phyloP scores from a whole-genome alignment of 352 stramenopile genomes.

The Globisporangium takayamanum region DNA sequence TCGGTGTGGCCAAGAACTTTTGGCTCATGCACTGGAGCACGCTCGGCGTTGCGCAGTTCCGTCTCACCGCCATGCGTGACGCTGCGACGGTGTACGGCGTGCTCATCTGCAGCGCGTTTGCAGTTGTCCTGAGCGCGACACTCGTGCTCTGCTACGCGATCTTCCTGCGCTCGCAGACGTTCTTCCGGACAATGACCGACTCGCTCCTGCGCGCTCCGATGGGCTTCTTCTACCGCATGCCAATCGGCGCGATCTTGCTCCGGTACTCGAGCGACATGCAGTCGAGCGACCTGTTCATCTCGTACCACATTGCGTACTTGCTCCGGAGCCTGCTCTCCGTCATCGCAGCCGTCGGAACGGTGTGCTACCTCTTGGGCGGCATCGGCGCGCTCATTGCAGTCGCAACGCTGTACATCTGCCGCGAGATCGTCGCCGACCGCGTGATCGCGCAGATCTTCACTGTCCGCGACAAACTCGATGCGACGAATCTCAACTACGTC shows the following conservation, averaged over 20 bases:
- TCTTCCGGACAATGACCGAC: constrained; percentile 31
- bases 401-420: constrained; percentile 20
- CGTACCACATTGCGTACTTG: constrained; percentile 23
- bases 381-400: constrained; percentile 18
- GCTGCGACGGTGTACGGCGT: constrained; percentile 21
- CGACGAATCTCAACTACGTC: constrained; percentile 36
- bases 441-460: constrained; percentile 26
- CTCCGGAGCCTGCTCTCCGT: constrained; percentile 26
- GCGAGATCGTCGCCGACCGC: constrained; percentile 5
- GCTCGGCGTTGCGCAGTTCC: constrained; percentile 11
- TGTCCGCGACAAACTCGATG: constrained; percentile 16
- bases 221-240: constrained; percentile 37
- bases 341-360: constrained; percentile 13
- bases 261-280: constrained; percentile 29
- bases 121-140: constrained; percentile 19
- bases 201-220: constrained; percentile 28
- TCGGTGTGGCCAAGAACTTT: constrained; percentile 28
- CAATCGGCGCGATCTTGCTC: constrained; percentile 32
- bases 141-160: constrained; percentile 25
- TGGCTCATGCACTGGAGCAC: constrained; percentile 36
- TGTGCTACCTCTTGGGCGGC: constrained; percentile 27
- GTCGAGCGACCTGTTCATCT: constrained; percentile 17
- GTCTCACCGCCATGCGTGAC: constrained; percentile 19
- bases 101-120: constrained; percentile 23
- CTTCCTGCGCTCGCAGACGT: constrained; percentile 18